These are phyloP conservation scores for Peniophora sp. DNA, from an alignment of 1,284 basidiomycete species.

Conservation along the genomic window DNA sequence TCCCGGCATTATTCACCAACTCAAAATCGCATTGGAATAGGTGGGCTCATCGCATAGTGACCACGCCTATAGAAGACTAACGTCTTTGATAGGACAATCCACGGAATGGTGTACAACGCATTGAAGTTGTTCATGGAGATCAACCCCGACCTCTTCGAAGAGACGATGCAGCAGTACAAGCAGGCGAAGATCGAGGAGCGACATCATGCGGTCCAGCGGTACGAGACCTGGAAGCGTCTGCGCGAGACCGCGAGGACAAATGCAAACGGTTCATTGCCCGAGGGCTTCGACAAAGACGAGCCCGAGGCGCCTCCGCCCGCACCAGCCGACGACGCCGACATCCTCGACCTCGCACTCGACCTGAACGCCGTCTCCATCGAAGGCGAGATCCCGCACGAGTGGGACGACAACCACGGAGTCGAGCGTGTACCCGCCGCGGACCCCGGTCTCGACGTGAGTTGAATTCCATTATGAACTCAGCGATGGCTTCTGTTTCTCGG, in stretches of 20 bases:
- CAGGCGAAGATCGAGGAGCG: conserved; percentile 84
- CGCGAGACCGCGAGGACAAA: conserved; percentile 70
- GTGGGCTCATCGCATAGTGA: conserved; percentile 39
- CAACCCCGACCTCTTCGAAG: conserved; percentile 93
- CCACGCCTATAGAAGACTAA: conserved; percentile 4
- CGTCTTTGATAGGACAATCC: conserved; percentile 74
- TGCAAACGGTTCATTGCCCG: conserved; percentile 56
- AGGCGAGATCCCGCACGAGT: conserved; percentile 57
- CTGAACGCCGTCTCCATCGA: conserved; percentile 81
- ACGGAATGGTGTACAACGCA: conserved; percentile 98
- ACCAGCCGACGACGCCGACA: conserved; percentile 75
- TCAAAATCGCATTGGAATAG: conserved; percentile 98
- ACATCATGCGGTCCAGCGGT: conserved; percentile 71
- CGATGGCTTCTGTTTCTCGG: conserved; percentile 1
- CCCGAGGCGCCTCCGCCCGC: conserved; percentile 71
- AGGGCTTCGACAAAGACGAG: conserved; percentile 56
- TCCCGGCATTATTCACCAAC: conserved; percentile 95
- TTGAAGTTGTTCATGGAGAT: conserved; percentile 99
- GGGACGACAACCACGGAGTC: conserved; percentile 71
- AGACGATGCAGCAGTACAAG: conserved; percentile 91
- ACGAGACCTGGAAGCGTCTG: conserved; percentile 80
- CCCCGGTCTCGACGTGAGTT: conserved; percentile 76
- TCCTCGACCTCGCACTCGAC: conserved; percentile 82
- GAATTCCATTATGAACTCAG: conserved; percentile 6
- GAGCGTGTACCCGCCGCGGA: conserved; percentile 87